These are phyloP conservation scores for Saccharomycopsis sp. DNA, from an alignment of 805 yeast genomes.

Conservation along the genomic window DNA sequence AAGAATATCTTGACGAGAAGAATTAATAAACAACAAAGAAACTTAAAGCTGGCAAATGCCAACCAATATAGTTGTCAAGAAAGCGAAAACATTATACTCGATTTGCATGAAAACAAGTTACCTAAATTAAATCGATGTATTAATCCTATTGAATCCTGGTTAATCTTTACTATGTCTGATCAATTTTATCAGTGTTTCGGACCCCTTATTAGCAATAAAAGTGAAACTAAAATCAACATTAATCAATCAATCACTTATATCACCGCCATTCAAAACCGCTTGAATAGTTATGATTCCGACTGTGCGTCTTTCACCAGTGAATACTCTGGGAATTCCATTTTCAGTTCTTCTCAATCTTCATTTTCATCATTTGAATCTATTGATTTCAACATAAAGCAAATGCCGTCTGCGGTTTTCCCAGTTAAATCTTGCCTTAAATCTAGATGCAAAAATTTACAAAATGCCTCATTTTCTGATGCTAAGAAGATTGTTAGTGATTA, in stretches of 20 bases:
- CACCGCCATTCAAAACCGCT: not conserved
- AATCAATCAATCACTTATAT: constrained; percentile 10
- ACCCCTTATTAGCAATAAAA: constrained; percentile 6
- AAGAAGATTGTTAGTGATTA: constrained; percentile 1
- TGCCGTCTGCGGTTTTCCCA: not conserved
- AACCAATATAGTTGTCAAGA: not conserved
- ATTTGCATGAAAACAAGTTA: not conserved
- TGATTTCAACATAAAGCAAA: not conserved
- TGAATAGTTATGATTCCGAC: not conserved
- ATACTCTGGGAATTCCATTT: not conserved
- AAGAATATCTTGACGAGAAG: constrained; percentile 11
- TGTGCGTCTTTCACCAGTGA: not conserved
- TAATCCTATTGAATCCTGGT: constrained; percentile 1
- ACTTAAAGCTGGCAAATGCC: not conserved
- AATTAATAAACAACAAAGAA: constrained; percentile 4
- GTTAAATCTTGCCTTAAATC: not conserved
- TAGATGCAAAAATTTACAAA: not conserved
- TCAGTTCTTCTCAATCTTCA: not conserved
- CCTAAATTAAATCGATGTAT: constrained; percentile 2
- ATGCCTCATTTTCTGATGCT: not conserved
- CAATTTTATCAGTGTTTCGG: constrained; percentile 9
- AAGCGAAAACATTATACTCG: not conserved
- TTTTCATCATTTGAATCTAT: not conserved
- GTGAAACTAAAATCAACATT: constrained; percentile 2
- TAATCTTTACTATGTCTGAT: constrained; percentile 8